Base-by-base conservation (phyloP, 2,329 filamentous ascomycete species). In the Lachnellula hyalina region DNA sequence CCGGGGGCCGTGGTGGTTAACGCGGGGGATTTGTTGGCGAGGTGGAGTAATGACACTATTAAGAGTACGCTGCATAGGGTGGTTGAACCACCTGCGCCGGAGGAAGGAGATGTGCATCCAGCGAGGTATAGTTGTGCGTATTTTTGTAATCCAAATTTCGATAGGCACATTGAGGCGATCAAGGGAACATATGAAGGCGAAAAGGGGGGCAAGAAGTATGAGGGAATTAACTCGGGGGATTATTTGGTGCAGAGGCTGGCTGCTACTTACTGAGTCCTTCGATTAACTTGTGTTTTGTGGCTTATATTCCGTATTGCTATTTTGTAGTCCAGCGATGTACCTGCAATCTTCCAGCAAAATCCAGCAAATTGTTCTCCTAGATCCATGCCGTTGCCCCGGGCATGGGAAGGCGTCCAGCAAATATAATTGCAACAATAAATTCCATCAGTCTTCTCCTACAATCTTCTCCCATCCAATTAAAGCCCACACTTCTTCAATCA, bases 41-140 rank as follows among this genome's bases (percentile, higher is more conserved):
- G 91, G 51, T 96, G 91, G 92, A 90, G 87, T 60, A 96, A 96
- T 67, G 90, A 95, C 66, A 87, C 82, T 4, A 96, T 96, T 73
- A 91, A 88, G 74, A 93, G 88, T 68, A 96, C 92, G 4, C 83
- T 91, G 57, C 92, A 96, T 71, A 84, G 91, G 11, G 92, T 96
- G 0, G 89, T 96, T 5, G 89, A 96, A 73, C 92, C 92, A 2
- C 88, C 89, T 0, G 74, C 76, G 15, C 78, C 77, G 4, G 75
- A 74, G 3, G 74, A 73, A 7, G 78, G 77, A 15, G 73, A 76
- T 40, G 58, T 64, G 17, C 86, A 95, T 70, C 90, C 90, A 1
- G 78, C 90, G 0, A 78, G 88, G 40, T 96, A 96, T 68, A 93
- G 87, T 64, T 86, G 96, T 67, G 92, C 91, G 64, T 96, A 88